These are phyloP conservation scores for Simplicillium aogashimaense DNA, from an alignment of 2,329 filamentous ascomycete species.

Conservation along the genomic window DNA sequence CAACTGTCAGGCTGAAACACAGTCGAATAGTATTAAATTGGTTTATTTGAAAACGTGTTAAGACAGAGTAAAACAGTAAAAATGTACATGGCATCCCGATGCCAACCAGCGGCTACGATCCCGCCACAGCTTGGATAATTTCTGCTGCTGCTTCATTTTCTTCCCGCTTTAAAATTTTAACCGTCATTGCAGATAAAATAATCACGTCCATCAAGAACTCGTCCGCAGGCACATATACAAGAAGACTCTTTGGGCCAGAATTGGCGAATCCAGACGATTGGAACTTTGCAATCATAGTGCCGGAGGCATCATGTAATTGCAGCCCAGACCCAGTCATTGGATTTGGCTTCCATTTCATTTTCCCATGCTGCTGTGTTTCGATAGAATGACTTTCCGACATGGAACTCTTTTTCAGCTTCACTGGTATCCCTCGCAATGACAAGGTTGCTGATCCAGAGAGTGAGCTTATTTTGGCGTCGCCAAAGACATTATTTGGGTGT, in stretches of 20 bases:
- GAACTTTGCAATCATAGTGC: not conserved
- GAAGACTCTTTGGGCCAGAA: not conserved
- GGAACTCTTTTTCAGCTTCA: not conserved
- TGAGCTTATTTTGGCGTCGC: not conserved
- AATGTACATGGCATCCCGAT: no score
- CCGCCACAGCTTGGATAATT: not conserved
- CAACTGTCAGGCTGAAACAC: no score
- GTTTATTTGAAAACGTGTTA: no score
- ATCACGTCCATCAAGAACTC: not conserved
- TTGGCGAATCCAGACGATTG: not conserved
- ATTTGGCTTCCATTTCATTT: constrained; percentile 1
- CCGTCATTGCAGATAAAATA: not conserved
- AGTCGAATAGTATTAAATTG: no score
- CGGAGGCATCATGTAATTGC: not conserved
- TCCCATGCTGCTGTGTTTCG: not conserved
- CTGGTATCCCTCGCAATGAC: not conserved
- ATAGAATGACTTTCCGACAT: not conserved
- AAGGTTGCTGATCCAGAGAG: not conserved
- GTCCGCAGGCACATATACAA: not conserved
- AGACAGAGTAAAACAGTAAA: no score
- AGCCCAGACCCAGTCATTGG: not conserved
- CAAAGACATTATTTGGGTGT: not conserved
- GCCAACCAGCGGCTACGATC: no score
- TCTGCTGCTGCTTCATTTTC: not conserved
- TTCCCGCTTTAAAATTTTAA: not conserved